Percentiles rank a stretch among this genome's conserved stretches.
Conservation (phyloP, 2,329 filamentous ascomycete species). For the Pseudogymnoascus sp. region DNA sequence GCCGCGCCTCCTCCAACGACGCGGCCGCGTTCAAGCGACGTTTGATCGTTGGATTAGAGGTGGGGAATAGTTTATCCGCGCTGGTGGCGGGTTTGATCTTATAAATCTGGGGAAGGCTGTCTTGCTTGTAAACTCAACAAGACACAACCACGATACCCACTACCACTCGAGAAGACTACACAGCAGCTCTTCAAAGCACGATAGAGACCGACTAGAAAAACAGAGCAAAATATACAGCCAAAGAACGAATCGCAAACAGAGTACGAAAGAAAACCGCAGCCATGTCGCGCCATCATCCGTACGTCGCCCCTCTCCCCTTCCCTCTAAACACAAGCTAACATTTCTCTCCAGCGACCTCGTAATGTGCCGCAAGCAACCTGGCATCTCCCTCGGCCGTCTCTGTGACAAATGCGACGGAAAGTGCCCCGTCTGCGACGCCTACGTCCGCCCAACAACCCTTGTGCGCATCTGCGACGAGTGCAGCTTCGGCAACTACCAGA, state of each 20-base stretch:
- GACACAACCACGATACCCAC: not conserved
- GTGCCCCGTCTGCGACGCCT: constrained; percentile 97
- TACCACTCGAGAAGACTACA: not conserved
- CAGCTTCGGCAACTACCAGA: constrained; percentile 99
- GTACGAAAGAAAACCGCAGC: constrained; percentile 20
- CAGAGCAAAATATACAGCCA: not conserved
- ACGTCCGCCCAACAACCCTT: constrained; percentile 93
- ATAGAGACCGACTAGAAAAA: not conserved
- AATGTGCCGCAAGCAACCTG: constrained; percentile 98
- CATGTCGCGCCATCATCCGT: constrained; percentile 95
- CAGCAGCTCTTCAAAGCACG: not conserved
- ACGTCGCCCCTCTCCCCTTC: constrained; percentile 31
- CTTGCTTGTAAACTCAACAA: not conserved
- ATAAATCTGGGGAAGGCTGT: constrained; percentile 7
- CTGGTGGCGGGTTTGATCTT: not conserved
- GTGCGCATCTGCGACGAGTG: constrained; percentile 99
- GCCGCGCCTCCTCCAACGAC: not conserved
- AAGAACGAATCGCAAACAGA: not conserved
- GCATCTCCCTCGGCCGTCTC: constrained; percentile 95
- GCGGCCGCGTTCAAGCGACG: not conserved
- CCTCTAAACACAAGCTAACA: constrained; percentile 5
- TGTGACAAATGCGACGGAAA: constrained; percentile 99
- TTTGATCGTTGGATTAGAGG: not conserved
- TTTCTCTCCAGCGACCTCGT: constrained; percentile 67
- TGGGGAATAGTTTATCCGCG: not conserved